phyloP scores from a whole-genome alignment of 2,329 filamentous ascomycete species.

The Microascus cirrosus region DNA sequence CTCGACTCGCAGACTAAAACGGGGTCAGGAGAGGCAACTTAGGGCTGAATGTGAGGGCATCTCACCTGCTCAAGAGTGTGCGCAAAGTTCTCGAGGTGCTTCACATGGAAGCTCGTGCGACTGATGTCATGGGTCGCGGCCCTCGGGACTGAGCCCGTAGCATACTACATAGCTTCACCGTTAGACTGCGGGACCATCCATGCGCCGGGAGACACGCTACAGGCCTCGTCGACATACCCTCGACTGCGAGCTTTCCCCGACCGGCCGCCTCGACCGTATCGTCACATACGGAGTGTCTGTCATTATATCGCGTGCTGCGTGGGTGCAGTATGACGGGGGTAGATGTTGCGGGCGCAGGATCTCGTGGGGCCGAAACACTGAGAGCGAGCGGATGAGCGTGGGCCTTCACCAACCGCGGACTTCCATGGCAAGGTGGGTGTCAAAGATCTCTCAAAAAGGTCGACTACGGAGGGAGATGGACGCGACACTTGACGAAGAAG shows the following conservation, averaged over 20 bases:
- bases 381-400: neutral
- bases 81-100: slow-evolving; percentile 42
- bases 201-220: neutral
- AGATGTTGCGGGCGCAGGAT: neutral
- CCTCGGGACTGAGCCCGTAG: slow-evolving; percentile 14
- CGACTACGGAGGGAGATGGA: neutral
- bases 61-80: slow-evolving; percentile 42
- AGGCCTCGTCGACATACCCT: neutral
- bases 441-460: neutral
- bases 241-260: neutral
- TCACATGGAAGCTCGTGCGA: slow-evolving; percentile 46
- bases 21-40: neutral
- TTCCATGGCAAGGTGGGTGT: neutral
- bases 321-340: no score
- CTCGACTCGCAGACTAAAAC: slow-evolving; percentile 37
- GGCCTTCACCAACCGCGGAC: neutral
- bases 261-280: slow-evolving; percentile 35
- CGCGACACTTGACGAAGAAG: neutral
- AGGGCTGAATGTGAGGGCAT: slow-evolving; percentile 7
- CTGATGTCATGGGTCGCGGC: slow-evolving; percentile 45
- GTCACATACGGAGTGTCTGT: slow-evolving; percentile 38
- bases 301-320: slow-evolving; percentile 17
- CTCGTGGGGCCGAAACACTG: neutral
- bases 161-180: neutral
- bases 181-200: neutral